Conservation (phyloP, 2,329 filamentous ascomycete species). For the Lomentospora prolificans region DNA sequence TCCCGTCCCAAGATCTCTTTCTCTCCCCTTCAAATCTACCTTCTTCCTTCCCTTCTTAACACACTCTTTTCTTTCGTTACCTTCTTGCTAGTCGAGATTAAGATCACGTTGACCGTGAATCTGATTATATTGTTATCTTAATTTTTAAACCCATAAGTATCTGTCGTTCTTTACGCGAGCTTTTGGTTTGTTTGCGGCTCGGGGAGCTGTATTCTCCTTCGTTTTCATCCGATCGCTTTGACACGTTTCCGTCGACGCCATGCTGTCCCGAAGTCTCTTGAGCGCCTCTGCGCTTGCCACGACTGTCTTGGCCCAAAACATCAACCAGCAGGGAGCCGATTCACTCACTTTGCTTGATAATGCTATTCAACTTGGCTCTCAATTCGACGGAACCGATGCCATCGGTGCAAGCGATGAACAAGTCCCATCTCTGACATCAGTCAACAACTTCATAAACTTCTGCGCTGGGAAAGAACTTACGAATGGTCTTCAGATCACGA, state of each 20-base stretch:
- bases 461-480: slow-evolving; percentile 37
- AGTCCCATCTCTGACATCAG: slow-evolving; percentile 17
- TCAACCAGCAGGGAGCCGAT: slow-evolving; percentile 13
- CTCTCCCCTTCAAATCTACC: neutral
- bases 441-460: slow-evolving; percentile 42
- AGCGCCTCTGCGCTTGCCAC: slow-evolving; percentile 18
- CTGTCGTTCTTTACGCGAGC: slow-evolving; percentile 12
- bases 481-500: slow-evolving; percentile 38
- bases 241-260: slow-evolving; percentile 12
- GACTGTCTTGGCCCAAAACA: slow-evolving; percentile 15
- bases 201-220: slow-evolving; percentile 1
- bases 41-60: neutral
- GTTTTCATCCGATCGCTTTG: slow-evolving; percentile 1
- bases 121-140: slow-evolving; percentile 10
- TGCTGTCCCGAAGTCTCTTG: slow-evolving; percentile 19
- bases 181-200: slow-evolving; percentile 9
- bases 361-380: slow-evolving; percentile 24
- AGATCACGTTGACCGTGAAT: slow-evolving; percentile 24
- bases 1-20: neutral
- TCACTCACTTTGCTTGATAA: slow-evolving; percentile 16
- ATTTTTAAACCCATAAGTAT: slow-evolving; percentile 3
- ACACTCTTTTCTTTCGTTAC: neutral
- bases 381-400: slow-evolving; percentile 21
- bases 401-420: slow-evolving; percentile 18
- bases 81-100: slow-evolving; percentile 15